A percentile compares a stretch with the other conserved stretches of the same genome.
phyloP scores from a whole-genome alignment of 352 stramenopile species.

The Pythium brachiatum region DNA sequence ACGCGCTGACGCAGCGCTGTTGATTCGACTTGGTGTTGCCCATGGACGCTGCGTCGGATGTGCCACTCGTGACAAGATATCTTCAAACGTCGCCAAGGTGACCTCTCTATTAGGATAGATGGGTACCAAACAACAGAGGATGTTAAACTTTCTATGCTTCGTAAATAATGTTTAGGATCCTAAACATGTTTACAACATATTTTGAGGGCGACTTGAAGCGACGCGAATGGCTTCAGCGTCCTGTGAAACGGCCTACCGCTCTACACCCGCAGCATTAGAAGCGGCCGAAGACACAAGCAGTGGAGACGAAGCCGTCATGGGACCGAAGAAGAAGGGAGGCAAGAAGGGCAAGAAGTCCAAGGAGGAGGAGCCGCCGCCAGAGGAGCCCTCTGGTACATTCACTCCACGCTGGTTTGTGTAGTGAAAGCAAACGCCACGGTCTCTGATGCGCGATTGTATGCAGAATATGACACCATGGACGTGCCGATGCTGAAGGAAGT shows the following conservation, averaged over 20 bases:
- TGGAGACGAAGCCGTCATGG: slow-evolving; percentile 29
- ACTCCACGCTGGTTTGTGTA: background rate
- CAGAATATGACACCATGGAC: slow-evolving; percentile 93
- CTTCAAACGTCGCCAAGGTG: background rate
- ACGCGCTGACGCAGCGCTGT: slow-evolving; percentile 15
- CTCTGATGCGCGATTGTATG: background rate
- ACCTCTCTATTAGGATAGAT: background rate
- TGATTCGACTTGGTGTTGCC: slow-evolving; percentile 13
- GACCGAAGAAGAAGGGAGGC: slow-evolving; percentile 69
- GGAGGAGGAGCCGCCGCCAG: slow-evolving; percentile 57
- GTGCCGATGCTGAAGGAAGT: slow-evolving; percentile 92
- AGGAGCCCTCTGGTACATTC: slow-evolving; percentile 65
- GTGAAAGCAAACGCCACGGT: background rate
- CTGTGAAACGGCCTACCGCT: background rate
- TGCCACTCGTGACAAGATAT: background rate
- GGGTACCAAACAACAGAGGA: background rate
- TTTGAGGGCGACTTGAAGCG: background rate
- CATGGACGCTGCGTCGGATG: background rate
- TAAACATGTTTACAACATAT: background rate
- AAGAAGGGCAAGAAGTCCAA: slow-evolving; percentile 68
- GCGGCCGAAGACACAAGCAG: background rate
- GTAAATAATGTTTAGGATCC: background rate
- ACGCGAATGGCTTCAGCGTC: background rate
- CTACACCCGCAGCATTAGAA: too few relatives aligned
- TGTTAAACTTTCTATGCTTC: background rate